Percentiles rank a stretch among this genome's conserved stretches.
These are phyloP conservation scores for Umbelopsis ramanniana DNA, from an alignment of 192 early-diverging fungal genomes.

Conservation along the genomic window DNA sequence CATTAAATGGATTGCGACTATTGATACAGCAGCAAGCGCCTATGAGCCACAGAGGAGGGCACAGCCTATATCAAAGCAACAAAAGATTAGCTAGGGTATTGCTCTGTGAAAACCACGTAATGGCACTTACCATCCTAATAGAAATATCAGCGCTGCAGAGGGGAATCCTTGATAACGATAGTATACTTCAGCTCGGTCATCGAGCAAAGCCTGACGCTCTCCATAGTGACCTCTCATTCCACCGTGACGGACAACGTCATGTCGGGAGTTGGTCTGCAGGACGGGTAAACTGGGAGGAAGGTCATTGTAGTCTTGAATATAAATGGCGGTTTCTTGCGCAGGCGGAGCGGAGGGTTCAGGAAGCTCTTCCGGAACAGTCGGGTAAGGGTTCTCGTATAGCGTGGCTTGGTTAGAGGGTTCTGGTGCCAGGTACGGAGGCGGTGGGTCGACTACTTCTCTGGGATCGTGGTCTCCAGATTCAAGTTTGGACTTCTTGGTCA, in stretches of 20 bases:
- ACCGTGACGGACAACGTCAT: too few relatives aligned
- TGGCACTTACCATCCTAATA: constrained; percentile 18
- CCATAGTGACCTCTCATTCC: background rate
- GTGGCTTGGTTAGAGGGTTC: background rate
- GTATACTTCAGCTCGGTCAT: background rate
- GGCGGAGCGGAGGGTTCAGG: background rate
- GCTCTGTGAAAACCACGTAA: background rate
- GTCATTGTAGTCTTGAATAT: background rate
- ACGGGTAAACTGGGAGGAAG: background rate
- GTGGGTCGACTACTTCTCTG: background rate
- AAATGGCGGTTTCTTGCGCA: background rate
- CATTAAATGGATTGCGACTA: constrained; percentile 17
- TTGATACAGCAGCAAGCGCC: constrained; percentile 24
- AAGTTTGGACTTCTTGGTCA: constrained; percentile 18
- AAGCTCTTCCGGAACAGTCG: background rate
- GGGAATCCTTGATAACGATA: constrained; percentile 20
- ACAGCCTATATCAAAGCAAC: background rate
- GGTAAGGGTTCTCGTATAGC: constrained; percentile 2
- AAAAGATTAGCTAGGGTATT: background rate
- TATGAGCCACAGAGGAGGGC: constrained; percentile 20
- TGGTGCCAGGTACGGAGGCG: background rate
- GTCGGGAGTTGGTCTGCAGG: too few relatives aligned
- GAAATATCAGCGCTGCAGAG: constrained; percentile 13
- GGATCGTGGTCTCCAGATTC: constrained; percentile 9
- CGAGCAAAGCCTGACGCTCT: background rate